Conservation (phyloP, 2,329 filamentous ascomycete genomes). For the Conoideocrella luteorostrata region DNA sequence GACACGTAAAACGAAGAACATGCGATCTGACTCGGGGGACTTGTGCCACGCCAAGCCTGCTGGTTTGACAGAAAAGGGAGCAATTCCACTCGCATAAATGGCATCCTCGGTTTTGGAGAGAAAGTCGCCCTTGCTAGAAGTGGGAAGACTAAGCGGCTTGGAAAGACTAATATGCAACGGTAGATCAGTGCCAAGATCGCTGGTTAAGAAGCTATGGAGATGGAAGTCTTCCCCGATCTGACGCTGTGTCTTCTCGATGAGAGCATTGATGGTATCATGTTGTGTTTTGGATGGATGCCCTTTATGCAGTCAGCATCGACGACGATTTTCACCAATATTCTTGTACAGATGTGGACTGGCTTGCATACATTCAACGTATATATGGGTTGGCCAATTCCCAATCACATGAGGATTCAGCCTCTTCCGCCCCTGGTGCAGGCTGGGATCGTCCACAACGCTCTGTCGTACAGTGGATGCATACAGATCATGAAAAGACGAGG, state of each 20-base stretch:
- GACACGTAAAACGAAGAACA: conserved; percentile 78
- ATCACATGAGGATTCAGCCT: conserved; percentile 75
- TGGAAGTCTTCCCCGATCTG: conserved; percentile 26
- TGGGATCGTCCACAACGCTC: conserved; percentile 74
- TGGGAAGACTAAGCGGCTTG: conserved; percentile 67
- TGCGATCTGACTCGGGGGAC: conserved; percentile 57
- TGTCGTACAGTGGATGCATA: conserved; percentile 78
- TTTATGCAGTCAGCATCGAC: no score
- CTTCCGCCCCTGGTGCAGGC: conserved; percentile 77
- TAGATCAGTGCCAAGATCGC: conserved; percentile 68
- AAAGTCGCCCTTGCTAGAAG: conserved; percentile 66
- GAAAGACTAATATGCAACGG: conserved; percentile 92
- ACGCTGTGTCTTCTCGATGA: conserved; percentile 32
- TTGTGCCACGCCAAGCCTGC: conserved; percentile 41
- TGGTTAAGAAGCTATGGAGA: conserved; percentile 65
- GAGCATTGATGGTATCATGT: conserved; percentile 36
- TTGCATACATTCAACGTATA: conserved; percentile 84
- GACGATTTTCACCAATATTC: no score
- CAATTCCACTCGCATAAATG: conserved; percentile 25
- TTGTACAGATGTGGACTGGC: background rate
- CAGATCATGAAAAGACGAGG: conserved; percentile 75
- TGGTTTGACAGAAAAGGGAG: conserved; percentile 33
- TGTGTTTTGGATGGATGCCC: conserved; percentile 49
- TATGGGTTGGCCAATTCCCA: conserved; percentile 87
- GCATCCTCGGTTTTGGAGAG: conserved; percentile 44